A percentile compares a stretch with the other conserved stretches of the same genome.
Conservation (phyloP, 148 eudicot species). For the Gaultheria prostrata region DNA sequence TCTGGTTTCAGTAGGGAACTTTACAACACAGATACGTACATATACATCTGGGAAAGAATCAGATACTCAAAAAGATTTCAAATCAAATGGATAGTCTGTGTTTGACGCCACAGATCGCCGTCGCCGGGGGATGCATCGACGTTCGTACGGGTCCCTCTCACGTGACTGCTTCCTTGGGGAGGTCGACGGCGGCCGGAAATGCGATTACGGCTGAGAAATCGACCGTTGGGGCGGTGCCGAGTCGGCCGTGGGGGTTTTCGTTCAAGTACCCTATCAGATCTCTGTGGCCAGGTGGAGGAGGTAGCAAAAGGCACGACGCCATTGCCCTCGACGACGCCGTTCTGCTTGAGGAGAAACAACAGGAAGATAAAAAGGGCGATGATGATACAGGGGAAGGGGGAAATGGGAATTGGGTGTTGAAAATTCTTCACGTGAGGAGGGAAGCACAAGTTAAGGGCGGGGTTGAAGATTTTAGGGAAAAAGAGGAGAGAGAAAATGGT, state of each 20-base stretch:
- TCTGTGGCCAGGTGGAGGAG: slow-evolving; percentile 44
- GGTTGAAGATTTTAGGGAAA: slow-evolving; percentile 18
- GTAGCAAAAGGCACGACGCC: slow-evolving; percentile 44
- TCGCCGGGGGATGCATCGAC: slow-evolving; percentile 31
- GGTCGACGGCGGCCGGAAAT: slow-evolving; percentile 26
- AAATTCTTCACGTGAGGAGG: slow-evolving; percentile 66
- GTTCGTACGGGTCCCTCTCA: slow-evolving; percentile 31
- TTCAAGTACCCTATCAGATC: slow-evolving; percentile 70
- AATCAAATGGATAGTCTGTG: slow-evolving; percentile 61
- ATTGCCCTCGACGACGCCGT: slow-evolving; percentile 58
- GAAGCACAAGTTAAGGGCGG: slow-evolving; percentile 20
- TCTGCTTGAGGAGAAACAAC: slow-evolving; percentile 30
- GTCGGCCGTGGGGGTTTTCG: slow-evolving; percentile 47
- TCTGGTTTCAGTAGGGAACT: neutral
- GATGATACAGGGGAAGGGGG: slow-evolving; percentile 22
- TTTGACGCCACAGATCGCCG: slow-evolving; percentile 39
- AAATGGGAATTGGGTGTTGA: slow-evolving; percentile 79
- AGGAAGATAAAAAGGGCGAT: slow-evolving; percentile 16
- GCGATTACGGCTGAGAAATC: slow-evolving; percentile 32
- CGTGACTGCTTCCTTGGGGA: slow-evolving; percentile 29
- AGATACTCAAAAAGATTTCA: neutral
- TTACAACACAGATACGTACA: neutral
- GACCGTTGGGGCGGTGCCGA: slow-evolving; percentile 8
- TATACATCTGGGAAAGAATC: neutral
- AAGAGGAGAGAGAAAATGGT: slow-evolving; percentile 26